Evolutionary conservation across 176 grass and related monocot species (phyloP).

Genomic region (Areca catechu): DNA sequence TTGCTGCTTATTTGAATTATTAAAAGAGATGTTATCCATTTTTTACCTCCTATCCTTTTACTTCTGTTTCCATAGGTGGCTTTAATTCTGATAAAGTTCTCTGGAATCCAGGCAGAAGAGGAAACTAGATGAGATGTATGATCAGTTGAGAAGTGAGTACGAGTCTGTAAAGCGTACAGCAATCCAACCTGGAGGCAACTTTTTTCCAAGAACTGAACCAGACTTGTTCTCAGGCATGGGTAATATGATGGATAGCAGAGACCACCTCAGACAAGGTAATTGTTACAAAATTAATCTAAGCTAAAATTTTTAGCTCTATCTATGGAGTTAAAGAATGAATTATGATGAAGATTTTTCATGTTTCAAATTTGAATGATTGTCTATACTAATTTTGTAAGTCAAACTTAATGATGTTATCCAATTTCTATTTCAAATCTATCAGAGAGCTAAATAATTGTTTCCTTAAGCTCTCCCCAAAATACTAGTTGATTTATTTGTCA

Average conservation of each 20-base stretch:
- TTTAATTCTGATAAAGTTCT: too few species aligned
- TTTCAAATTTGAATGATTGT: background rate
- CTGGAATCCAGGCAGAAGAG: conserved; percentile 63
- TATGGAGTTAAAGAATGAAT: too few species aligned
- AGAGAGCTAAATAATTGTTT: conserved; percentile 19
- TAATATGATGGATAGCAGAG: conserved; percentile 33
- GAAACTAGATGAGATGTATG: conserved; percentile 90
- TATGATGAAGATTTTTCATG: too few species aligned
- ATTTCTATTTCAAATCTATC: background rate
- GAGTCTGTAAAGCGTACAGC: conserved; percentile 58
- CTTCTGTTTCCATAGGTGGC: too few species aligned
- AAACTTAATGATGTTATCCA: background rate
- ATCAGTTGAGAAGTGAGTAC: conserved; percentile 72
- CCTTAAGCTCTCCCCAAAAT: conserved; percentile 45
- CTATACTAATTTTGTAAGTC: too few species aligned
- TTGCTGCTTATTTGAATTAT: background rate
- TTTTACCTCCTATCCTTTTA: too few species aligned
- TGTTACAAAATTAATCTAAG: too few species aligned
- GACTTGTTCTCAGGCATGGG: conserved; percentile 57
- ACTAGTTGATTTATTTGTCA: conserved; percentile 75
- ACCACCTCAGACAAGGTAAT: conserved; percentile 51
- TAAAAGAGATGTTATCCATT: too few species aligned
- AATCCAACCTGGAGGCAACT: conserved; percentile 64
- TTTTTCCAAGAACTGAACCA: conserved; percentile 49
- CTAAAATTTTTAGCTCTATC: too few species aligned